Evolutionary conservation across 805 yeast species (phyloP).

Genomic region (Metschnikowia lachancei): DNA sequence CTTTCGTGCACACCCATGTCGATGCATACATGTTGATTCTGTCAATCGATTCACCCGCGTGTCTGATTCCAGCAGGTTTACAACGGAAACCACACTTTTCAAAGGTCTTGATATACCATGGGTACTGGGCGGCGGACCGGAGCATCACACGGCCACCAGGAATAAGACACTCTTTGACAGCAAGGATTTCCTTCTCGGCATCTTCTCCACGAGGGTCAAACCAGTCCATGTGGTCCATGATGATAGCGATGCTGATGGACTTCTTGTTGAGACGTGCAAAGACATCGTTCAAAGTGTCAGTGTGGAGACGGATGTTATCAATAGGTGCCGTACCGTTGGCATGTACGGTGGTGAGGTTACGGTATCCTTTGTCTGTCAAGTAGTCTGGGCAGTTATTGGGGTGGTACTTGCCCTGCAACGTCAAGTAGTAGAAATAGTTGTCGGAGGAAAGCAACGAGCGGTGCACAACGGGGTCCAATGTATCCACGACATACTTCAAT

Average conservation of each 20-base stretch:
- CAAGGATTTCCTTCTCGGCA: slow-evolving; percentile 63
- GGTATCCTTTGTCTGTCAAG: slow-evolving; percentile 57
- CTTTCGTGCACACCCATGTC: slow-evolving; percentile 78
- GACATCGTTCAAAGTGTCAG: slow-evolving; percentile 76
- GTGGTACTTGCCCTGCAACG: slow-evolving; percentile 59
- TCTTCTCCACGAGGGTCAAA: slow-evolving; percentile 64
- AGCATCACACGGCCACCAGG: slow-evolving; percentile 72
- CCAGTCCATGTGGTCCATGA: slow-evolving; percentile 95
- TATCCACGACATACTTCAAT: slow-evolving; percentile 68
- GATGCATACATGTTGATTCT: slow-evolving; percentile 87
- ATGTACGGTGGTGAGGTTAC: slow-evolving; percentile 39
- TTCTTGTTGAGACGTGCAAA: slow-evolving; percentile 59
- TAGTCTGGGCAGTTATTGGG: slow-evolving; percentile 73
- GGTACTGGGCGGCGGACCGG: slow-evolving; percentile 68
- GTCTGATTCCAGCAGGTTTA: slow-evolving; percentile 66
- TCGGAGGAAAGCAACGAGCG: slow-evolving; percentile 64
- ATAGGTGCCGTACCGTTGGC: slow-evolving; percentile 46
- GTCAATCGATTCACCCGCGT: slow-evolving; percentile 64
- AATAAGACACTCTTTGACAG: slow-evolving; percentile 59
- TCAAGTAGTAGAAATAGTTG: slow-evolving; percentile 75
- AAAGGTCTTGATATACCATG: slow-evolving; percentile 75
- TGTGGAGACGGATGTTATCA: slow-evolving; percentile 71
- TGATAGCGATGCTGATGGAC: slow-evolving; percentile 71
- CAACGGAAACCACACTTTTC: slow-evolving; percentile 67
- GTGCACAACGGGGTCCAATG: slow-evolving; percentile 70